Base-by-base conservation (phyloP, 2,329 filamentous ascomycete species). In the Parasarocladium wereldwijsianum region DNA sequence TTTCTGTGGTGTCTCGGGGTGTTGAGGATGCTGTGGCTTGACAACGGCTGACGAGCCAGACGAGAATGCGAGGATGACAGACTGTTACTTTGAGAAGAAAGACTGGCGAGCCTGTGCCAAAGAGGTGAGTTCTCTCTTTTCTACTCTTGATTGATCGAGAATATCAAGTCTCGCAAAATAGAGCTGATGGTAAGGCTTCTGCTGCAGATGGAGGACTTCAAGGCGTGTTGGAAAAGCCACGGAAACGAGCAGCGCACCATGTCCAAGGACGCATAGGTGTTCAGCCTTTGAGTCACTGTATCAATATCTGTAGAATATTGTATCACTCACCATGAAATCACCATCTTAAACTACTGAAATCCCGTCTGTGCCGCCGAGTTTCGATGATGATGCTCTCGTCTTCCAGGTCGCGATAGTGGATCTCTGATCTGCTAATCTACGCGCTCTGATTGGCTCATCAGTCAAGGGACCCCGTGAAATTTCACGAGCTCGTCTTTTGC, bases 61-160 rank as follows among this genome's bases (percentile, higher is more conserved):
- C 14, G 87, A 96, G 49, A 93, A 96, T 47, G 61, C 70, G 32
- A 86, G 75, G 47, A 70, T 98, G 75, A 94, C 85, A 20, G 83
- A 96, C 52, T 98, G 90, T 56, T 93, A 92, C 54, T 93, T 73
- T 48, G 84, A 87, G 32, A 93, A 86, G 66, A 93, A 86, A 51
- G 90, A 98, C 51, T 98, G 90, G 87, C 67, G 90, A 42, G 65
- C 68, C 34, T 98, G 90, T 56, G 80, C 80, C 48, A 65, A 74
- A 40, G 87, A 96, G 71, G 87, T 93, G 52, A 61, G 79, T 58
- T 33, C 23, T 29, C n/a, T n/a, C 15, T 21, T 15, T 9, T 27
- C 27, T n/a, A n/a, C n/a, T n/a, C n/a, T n/a, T n/a, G n/a, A n/a
- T n/a, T n/a, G n/a, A n/a, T n/a, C n/a, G n/a, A n/a, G 8, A 24